phyloP scores from a whole-genome alignment of 352 stramenopile species.

The Blastocystis sp. region DNA sequence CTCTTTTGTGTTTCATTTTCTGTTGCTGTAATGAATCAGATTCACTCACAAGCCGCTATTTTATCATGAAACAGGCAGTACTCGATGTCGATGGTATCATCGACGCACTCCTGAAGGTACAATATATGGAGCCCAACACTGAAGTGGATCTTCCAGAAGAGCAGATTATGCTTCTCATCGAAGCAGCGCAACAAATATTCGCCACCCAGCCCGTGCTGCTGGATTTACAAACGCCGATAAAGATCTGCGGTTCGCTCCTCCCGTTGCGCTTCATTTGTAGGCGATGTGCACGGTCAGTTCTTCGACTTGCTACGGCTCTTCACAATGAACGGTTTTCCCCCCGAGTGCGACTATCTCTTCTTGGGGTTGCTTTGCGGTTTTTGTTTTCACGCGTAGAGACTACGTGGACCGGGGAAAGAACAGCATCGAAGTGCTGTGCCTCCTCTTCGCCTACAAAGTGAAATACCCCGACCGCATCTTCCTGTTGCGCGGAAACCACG shows the following conservation, averaged over 20 bases:
- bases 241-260: constrained; percentile 84
- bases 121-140: constrained; percentile 78
- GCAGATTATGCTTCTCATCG: constrained; percentile 93
- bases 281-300: constrained; percentile 95
- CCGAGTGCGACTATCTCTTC: constrained; percentile 94
- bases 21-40: neutral
- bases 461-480: constrained; percentile 72
- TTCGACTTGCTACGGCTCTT: constrained; percentile 93
- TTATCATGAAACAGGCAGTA: neutral
- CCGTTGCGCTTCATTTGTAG: constrained; percentile 60
- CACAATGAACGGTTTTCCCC: constrained; percentile 87
- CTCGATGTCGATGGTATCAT: constrained; percentile 72
- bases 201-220: constrained; percentile 95
- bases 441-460: constrained; percentile 72
- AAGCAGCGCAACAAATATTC: constrained; percentile 91
- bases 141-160: constrained; percentile 90
- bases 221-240: constrained; percentile 95
- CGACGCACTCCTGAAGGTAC: constrained; percentile 78
- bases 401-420: constrained; percentile 73
- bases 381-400: constrained; percentile 69
- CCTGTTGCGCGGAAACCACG: constrained; percentile 72
- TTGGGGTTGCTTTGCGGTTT: constrained; percentile 77
- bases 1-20: neutral
- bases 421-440: constrained; percentile 72
- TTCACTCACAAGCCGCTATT: neutral